Conservation (phyloP, 176 grass and related monocot species). For the Rhipidocladum racemiflorum region DNA sequence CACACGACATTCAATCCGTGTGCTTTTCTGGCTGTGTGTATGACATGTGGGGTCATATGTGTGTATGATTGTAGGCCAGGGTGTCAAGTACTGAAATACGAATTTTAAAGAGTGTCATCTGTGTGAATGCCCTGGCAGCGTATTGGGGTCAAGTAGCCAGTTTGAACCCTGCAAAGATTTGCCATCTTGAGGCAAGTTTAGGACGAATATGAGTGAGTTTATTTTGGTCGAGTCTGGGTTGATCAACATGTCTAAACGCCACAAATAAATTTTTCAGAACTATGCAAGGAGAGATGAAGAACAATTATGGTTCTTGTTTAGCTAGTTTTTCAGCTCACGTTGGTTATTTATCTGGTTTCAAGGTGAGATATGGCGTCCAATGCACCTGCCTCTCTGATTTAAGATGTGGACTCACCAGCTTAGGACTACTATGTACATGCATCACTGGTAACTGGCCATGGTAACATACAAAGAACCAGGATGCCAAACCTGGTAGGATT, state of each 20-base stretch:
- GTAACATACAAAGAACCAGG: background rate
- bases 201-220: conserved; percentile 8
- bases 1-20: no score
- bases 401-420: background rate
- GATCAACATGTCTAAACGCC: conserved; percentile 7
- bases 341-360: background rate
- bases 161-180: background rate
- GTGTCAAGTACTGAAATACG: no score
- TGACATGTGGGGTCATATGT: no score
- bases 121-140: no score
- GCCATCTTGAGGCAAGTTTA: background rate
- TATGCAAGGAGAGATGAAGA: background rate
- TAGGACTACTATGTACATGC: background rate
- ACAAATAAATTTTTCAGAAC: background rate
- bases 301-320: background rate
- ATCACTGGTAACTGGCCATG: background rate
- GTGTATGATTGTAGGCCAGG: no score
- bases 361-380: background rate
- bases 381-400: conserved; percentile 12
- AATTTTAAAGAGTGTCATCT: no score
- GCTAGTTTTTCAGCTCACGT: background rate
- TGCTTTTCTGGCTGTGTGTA: no score
- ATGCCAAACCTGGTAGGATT: background rate
- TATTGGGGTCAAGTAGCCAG: conserved; percentile 10
- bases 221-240: no score